Evolutionary conservation across 257 asterid species (phyloP).

Genomic region (Solanum piurae): DNA sequence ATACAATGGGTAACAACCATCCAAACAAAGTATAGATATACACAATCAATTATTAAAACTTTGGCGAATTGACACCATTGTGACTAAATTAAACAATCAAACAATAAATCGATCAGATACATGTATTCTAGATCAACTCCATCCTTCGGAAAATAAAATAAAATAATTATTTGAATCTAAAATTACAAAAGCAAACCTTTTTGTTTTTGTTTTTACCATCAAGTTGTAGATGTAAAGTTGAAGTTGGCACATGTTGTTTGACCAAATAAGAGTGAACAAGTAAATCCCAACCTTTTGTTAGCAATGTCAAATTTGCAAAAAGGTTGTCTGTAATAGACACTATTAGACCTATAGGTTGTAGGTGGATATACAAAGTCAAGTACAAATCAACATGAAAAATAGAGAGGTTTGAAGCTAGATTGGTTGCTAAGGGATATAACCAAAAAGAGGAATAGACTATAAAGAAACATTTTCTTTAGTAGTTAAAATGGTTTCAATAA

Average conservation of each 20-base stretch:
- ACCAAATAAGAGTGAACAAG: conserved; percentile 5
- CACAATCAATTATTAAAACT: background rate
- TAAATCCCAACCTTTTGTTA: conserved; percentile 18
- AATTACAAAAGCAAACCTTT: background rate
- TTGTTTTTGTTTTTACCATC: background rate
- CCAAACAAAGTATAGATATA: background rate
- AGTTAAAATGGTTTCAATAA: no score
- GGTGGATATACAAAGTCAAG: no score
- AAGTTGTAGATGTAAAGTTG: conserved; percentile 9
- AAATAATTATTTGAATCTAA: background rate
- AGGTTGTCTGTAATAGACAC: conserved; percentile 12
- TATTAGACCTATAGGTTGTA: no score
- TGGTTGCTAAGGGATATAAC: no score
- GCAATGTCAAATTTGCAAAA: conserved; percentile 18
- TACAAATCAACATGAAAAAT: no score
- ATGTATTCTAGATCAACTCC: background rate
- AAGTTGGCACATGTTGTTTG: conserved; percentile 17
- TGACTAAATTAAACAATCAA: background rate
- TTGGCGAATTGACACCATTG: background rate
- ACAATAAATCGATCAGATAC: background rate
- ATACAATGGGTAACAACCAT: background rate
- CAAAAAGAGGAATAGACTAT: no score
- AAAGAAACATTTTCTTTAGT: no score
- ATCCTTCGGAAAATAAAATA: background rate
- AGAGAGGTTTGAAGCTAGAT: no score